Evolutionary conservation across 2,329 filamentous ascomycete species (phyloP).

Genomic region (Huntiella omanensis): DNA sequence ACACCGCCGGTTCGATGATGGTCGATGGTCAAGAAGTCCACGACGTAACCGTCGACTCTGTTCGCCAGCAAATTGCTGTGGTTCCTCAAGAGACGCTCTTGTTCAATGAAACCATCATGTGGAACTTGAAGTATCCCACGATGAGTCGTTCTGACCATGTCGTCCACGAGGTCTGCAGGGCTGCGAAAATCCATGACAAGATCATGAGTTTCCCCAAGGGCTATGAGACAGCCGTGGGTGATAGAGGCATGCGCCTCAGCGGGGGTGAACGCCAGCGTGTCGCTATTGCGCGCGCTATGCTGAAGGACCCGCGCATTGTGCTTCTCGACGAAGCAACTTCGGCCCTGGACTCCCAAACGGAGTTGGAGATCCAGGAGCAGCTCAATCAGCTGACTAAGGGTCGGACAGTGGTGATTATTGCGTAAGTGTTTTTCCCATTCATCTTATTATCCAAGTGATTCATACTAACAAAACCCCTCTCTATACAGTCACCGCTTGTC

Average conservation of each 20-base stretch:
- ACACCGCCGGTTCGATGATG: conserved; percentile 57
- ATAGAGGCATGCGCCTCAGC: conserved; percentile 69
- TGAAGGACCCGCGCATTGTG: conserved; percentile 83
- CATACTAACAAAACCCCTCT: conserved; percentile 12
- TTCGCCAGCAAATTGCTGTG: conserved; percentile 79
- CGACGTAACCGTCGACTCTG: conserved; percentile 80
- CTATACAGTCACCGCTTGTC: conserved; percentile 52
- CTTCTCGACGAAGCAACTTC: conserved; percentile 88
- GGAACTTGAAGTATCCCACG: conserved; percentile 82
- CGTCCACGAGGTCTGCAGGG: conserved; percentile 62
- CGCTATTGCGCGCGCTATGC: conserved; percentile 78
- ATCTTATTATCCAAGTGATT: not conserved
- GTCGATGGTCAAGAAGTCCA: conserved; percentile 73
- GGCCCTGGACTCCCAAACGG: conserved; percentile 76
- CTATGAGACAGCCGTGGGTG: conserved; percentile 79
- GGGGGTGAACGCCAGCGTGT: conserved; percentile 89
- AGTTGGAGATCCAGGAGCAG: conserved; percentile 80
- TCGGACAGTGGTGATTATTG: conserved; percentile 87
- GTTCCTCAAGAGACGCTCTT: conserved; percentile 92
- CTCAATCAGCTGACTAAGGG: conserved; percentile 65
- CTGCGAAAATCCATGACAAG: conserved; percentile 82
- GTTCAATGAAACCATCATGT: conserved; percentile 90
- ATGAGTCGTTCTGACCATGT: conserved; percentile 64
- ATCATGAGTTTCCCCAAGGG: conserved; percentile 76
- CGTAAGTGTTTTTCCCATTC: conserved; percentile 33